Base-by-base conservation (phyloP, 1,284 basidiomycete species). In the Austroboletus rostrupii region DNA sequence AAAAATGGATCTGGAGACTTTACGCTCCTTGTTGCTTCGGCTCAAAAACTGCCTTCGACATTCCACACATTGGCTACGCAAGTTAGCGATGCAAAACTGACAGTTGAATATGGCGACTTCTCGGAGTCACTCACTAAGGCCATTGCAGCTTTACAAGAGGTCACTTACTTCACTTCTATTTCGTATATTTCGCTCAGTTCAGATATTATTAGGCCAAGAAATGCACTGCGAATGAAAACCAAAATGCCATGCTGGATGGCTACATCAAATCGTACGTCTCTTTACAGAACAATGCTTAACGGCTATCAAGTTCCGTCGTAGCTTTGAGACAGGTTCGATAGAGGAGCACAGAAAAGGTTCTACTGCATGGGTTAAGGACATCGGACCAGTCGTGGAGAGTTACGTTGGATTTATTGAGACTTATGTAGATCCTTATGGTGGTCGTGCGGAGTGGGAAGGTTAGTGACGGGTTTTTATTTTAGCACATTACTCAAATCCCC, bases 361-460 rank as follows among this genome's bases (percentile, higher is more conserved):
- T 1, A 79, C 71, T 38, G 73, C 82, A 54, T 94, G 90, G 90
- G 90, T 94, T 21, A 84, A 87, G 67, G 90, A 94, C 64, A 71
- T 90, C 26, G 87, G 88, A 0, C 90, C 90, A 11, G 83, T 87
- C n/a, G 91, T 94, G 12, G 91, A 92, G 68, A 86, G 79, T 33
- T 92, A 92, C 66, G 82, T 92, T 49, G 90, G 90, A 21, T 87
- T 85, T 61, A 76, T 85, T 42, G 83, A 85, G 67, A 88, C 85
- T 1, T 92, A 92, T 54, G 85, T 91, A 17, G 90, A 93, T 62
- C 91, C 90, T 10, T 90, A 88, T 55, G 88, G 86, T 42, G 84
- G 78, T 23, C 80, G 87, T 47, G 90, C 90, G 0, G 90, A 92
- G 65, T 92, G 89, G 88, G 89, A 92, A 79, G 90, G 86, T 80